Evolutionary conservation across 441 rosid species (phyloP), one percentile per base, ranked within the genome.

Genomic region (Gossypium lobatum): DNA sequence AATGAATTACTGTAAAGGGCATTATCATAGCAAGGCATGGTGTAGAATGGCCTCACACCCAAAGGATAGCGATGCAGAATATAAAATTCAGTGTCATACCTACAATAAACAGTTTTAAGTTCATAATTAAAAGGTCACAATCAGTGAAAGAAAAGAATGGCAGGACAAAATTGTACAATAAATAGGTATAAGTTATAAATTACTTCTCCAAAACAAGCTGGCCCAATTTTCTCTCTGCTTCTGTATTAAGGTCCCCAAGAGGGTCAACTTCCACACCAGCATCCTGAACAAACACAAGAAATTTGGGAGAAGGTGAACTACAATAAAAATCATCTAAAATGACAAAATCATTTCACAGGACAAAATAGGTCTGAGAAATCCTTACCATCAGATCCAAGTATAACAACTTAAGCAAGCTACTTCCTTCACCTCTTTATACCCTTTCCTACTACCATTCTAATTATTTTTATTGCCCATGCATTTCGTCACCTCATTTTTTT

Each of bases 221-320:
- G 72, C 98, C 99, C 74, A 95, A 79, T 81, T 89, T 90, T 80
- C 93, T 90, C 82, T 95, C 99, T 17, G 87, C n/a, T 79, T 93
- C 97, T 2, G 96, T 93, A 66, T 86, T 93, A 65, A 95, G 79
- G 80, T 95, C 99, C 57, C 98, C 96, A 50, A 81, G 81, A 70
- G 99, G 99, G 85, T 95, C 95, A 76, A 91, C 80, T 71, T 91
- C 95, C 62, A 85, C 85, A 63, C 98, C 96, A 59, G 91, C 92
- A 65, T 88, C 96, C 97, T 92, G 89, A 68, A 73, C 55, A 72
- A 74, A 70, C 59, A 78, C 31, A 61, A 13, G 18, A 69, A 76
- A 31, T n/a, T 6, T 10, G 31, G 17, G 31, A 52, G 59, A 11
- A 28, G 62, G 26, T 63, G 37, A 64, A 72, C 13, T 53, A 9